Evolutionary conservation across 306 rosid genomes (phyloP).

Genomic region (Prosopis cineraria): DNA sequence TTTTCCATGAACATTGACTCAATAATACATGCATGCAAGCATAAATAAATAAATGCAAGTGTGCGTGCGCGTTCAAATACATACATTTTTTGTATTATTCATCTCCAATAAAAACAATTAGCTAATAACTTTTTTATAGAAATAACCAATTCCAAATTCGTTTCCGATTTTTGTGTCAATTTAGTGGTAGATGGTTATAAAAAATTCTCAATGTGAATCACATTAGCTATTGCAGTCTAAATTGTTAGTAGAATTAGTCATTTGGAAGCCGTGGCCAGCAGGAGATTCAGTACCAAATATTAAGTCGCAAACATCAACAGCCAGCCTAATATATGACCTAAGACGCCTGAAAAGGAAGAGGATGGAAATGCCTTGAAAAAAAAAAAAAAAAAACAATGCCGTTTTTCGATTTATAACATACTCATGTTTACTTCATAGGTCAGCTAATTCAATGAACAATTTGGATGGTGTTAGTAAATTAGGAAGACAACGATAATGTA

Average conservation of each 20-base stretch:
- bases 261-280: background rate
- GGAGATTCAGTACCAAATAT: background rate
- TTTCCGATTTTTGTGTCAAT: background rate
- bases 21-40: background rate
- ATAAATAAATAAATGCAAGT: background rate
- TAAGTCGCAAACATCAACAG: background rate
- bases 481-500: background rate
- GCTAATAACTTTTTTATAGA: background rate
- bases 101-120: background rate
- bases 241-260: background rate
- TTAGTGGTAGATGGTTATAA: background rate
- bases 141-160: background rate
- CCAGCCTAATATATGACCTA: background rate
- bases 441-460: background rate
- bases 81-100: background rate
- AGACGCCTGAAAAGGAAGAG: background rate
- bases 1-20: background rate
- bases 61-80: background rate
- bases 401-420: background rate
- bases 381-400: background rate
- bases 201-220: background rate
- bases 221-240: background rate
- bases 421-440: background rate
- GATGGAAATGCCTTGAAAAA: background rate
- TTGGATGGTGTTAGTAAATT: background rate